Base-by-base conservation (phyloP, 129 eudicot species). In the Logfia minima region DNA sequence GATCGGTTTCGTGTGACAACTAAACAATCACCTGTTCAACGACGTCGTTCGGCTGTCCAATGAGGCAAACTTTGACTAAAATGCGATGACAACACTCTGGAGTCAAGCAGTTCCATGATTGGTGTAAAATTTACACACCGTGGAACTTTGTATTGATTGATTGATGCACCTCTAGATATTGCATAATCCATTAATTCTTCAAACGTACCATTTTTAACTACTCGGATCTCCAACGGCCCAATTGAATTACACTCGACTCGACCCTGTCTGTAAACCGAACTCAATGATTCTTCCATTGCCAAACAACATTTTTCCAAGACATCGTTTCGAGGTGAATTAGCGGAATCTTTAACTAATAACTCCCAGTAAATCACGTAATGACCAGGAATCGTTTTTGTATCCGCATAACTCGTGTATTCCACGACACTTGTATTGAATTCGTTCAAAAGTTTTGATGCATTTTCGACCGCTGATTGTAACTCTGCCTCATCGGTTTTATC, bases 111-210 rank as follows among this genome's bases (percentile, higher is more conserved):
- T 68, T 93, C 98, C 96, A 82, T 83, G 23, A 93, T 90, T 4
- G 98, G 98, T 28, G 98, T 88, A 60, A 87, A 90, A 72, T 74
- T 93, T 32, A 93, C 98, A 75, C 98, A 93, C 78, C 98, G 81
- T 9, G 98, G 98, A 43, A 86, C 98, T 75, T 93, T 93, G 72
- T 93, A 93, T 64, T 93, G 98, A 24, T 93, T 93, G 7, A 93
- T 93, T 0, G 98, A 93, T 26, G 98, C 98, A 14, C 98, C 98
- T 45, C 96, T 71, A 1, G 98, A 88, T 67, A 93, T 93, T 35
- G 98, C 98, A 31, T 90, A 93, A 68, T 93, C 98, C 98, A 93
- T 93, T 0, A 93, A 48, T 64, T 93, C 98, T 74, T 93, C 98
- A 28, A 93, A 93, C 0, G 98, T 93, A 0, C 98, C 98, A 18